Evolutionary conservation across 305 asterid genomes (phyloP), one percentile per base, ranked within the genome.

Genomic region (Rubia occidens): DNA sequence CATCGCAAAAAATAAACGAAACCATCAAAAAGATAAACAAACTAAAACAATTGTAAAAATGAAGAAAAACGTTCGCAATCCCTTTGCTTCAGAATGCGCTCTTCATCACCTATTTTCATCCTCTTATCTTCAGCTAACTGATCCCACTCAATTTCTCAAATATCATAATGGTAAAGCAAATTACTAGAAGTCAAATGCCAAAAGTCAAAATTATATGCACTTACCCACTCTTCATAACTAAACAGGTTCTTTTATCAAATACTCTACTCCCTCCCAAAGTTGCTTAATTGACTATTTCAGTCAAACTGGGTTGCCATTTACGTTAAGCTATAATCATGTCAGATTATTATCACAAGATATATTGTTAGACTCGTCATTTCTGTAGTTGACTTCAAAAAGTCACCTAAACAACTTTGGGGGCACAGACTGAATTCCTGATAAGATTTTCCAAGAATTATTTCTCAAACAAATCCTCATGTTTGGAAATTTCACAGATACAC

Each of bases 61-160:
- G 44, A 61, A 35, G 45, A 14, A 61, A n/a, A 60, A 8, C 44
- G 11, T n/a, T 17, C 10, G 32, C 13, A 32, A 2, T 60, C 65
- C 60, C 44, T 29, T 18, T 0, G 67, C 26, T 39, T 62, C 29
- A 37, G 9, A 14, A 37, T 17, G 17, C 1, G 11, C 11, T 5
- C 49, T 18, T 62, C 47, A 62, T 37, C 49, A n/a, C 47, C 20
- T 11, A 39, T 15, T 6, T 61, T 35, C 20, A 62, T 37, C 67
- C 37, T 60, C 65, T 60, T 17, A 44, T 63, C 67, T 40, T 63
- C 67, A 44, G 44, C 67, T 17, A 64, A 9, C 26, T 43, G 20
- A 62, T 62, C 68, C 68, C 24, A 64, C 45, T 42, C 18, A 64
- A 42, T 42, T 18, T n/a, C 18, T 42, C 24, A 42, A 39, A 63